These are phyloP conservation scores for Iberis pinnata DNA, from an alignment of 345 rosid species.

Conservation along the genomic window DNA sequence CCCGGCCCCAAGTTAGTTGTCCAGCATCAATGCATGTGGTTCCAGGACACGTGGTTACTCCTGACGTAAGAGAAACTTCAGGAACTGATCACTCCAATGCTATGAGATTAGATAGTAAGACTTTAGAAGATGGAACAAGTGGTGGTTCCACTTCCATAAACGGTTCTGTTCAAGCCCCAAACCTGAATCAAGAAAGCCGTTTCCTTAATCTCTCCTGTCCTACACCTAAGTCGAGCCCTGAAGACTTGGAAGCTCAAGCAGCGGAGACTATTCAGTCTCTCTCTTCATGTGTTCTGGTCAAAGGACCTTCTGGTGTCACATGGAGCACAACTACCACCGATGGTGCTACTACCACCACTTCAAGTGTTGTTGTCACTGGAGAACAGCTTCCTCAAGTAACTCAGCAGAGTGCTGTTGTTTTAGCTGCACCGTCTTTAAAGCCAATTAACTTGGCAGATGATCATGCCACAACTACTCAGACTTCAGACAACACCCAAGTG, in stretches of 20 bases:
- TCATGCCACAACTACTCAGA: constrained; percentile 52
- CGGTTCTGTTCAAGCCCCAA: constrained; percentile 37
- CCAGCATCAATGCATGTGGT: constrained; percentile 30
- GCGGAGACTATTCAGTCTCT: constrained; percentile 41
- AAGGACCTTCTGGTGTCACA: constrained; percentile 56
- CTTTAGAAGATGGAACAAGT: constrained; percentile 38
- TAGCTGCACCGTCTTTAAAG: constrained; percentile 45
- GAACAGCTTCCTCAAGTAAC: constrained; percentile 50
- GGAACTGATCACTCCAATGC: constrained; percentile 33
- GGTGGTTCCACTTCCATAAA: constrained; percentile 33
- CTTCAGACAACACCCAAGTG: constrained; percentile 50
- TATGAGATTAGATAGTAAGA: constrained; percentile 38
- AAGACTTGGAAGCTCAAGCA: constrained; percentile 40
- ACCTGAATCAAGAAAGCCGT: constrained; percentile 39
- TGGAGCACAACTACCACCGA: constrained; percentile 62
- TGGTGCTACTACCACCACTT: constrained; percentile 42
- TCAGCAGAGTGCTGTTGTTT: constrained; percentile 48
- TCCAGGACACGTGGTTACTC: constrained; percentile 31
- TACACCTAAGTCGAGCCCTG: constrained; percentile 39
- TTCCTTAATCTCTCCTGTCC: constrained; percentile 47
- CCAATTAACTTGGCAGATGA: constrained; percentile 38
- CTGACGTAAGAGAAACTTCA: constrained; percentile 26
- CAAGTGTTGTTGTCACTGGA: constrained; percentile 55
- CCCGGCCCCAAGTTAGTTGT: constrained; percentile 34
- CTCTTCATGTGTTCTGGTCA: constrained; percentile 42